Percentiles rank a stretch among this genome's conserved stretches.
Evolutionary conservation across 208 protist genomes (phyloP).

Genomic region (Crithidia expoeki): DNA sequence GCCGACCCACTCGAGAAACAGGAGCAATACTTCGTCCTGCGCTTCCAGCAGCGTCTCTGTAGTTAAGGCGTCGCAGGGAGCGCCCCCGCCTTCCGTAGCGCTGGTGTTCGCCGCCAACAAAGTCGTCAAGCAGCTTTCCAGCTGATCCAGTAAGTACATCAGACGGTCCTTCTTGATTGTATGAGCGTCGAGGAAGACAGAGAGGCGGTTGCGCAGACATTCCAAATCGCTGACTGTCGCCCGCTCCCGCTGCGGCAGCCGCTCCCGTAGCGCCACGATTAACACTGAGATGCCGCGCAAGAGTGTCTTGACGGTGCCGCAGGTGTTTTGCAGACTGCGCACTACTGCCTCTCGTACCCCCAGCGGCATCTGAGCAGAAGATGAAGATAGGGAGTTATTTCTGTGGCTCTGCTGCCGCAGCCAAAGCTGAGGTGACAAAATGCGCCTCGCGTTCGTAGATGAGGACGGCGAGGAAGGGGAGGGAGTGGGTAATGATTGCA

Average conservation of each 20-base stretch:
- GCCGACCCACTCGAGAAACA: slow-evolving; percentile 51
- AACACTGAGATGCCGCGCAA: slow-evolving; percentile 63
- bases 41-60: slow-evolving; percentile 19
- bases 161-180: slow-evolving; percentile 40
- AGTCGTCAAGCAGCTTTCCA: slow-evolving; percentile 34
- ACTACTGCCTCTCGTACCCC: slow-evolving; percentile 25
- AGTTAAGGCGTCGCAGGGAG: neutral
- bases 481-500: no score
- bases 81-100: neutral
- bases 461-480: neutral
- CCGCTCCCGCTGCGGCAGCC: slow-evolving; percentile 42
- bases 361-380: neutral
- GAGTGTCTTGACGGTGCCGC: slow-evolving; percentile 45
- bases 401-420: neutral
- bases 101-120: neutral
- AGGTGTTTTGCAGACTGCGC: slow-evolving; percentile 22
- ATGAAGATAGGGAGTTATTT: no score
- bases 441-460: neutral
- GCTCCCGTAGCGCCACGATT: slow-evolving; percentile 59
- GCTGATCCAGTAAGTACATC: slow-evolving; percentile 36
- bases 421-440: neutral
- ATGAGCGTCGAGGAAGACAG: slow-evolving; percentile 58
- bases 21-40: slow-evolving; percentile 43
- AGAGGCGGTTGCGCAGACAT: slow-evolving; percentile 59
- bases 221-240: slow-evolving; percentile 56